Evolutionary conservation across 2,329 filamentous ascomycete genomes (phyloP), one percentile per base, ranked within the genome.

Genomic region (Xylaria arbuscula): DNA sequence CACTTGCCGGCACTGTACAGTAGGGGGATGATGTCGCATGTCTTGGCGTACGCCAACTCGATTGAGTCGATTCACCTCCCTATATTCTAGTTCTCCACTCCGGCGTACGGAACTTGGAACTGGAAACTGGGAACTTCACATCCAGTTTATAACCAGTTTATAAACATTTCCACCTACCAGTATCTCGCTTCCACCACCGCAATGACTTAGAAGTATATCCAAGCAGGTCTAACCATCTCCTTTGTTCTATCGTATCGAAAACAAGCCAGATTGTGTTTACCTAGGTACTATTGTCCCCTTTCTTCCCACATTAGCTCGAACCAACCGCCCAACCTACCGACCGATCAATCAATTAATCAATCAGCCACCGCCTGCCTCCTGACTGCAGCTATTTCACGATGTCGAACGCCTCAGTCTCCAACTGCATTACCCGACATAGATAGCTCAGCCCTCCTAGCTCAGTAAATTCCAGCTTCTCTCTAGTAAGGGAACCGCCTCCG

Each of bases 71-170:
- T 5, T 38, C 19, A 40, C 36, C 24, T 36, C 45, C 62, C 19
- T 32, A 57, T 34, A 17, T 15, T 17, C 10, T 22, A 51, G 34
- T 42, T 64, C 62, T 51, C 62, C 62, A 59, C 62, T 51, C 62
- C 62, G 53, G 42, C 32, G 34, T 24, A 45, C 60, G 53, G 65
- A 59, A 63, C 59, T 19, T 32, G 28, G 34, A 42, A 59, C 65
- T 64, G 48, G 40, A 3, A 64, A 63, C 65, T 36, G 28, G 28
- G 38, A 42, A 59, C 65, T 64, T 55, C 65, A 22, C 38, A 53
- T 54, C 55, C n/a, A 53, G 60, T 56, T 59, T 58, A 34, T 34
- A 24, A 56, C 55, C n/a, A 53, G 60, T 56, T 59, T 58, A 34
- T 34, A 24, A 56, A 19, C 28, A 15, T 34, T 28, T 38, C 36